Evolutionary conservation across 768 basidiomycete species (phyloP).

Genomic region (Suillus bovinus): DNA sequence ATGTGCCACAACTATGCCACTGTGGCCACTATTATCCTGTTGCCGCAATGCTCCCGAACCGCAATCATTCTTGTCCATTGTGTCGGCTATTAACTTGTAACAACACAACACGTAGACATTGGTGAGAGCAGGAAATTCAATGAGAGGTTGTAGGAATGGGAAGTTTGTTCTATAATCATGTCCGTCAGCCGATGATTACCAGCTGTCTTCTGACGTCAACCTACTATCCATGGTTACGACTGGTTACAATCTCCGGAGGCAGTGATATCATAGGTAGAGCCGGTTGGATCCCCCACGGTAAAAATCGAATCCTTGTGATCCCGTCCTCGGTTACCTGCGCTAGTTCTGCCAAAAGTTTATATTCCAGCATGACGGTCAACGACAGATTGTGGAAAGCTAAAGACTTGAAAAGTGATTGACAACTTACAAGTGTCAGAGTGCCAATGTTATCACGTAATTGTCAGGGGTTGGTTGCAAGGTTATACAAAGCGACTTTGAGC

Average conservation of each 20-base stretch:
- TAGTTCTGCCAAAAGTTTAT: neutral
- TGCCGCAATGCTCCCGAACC: neutral
- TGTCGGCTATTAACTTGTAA: neutral
- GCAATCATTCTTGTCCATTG: neutral
- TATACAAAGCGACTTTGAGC: neutral
- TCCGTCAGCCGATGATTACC: conserved; percentile 1
- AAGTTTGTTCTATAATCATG: neutral
- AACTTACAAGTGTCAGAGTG: neutral
- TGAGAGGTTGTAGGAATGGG: neutral
- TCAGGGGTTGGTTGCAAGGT: neutral
- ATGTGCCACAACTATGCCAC: neutral
- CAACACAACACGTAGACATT: neutral
- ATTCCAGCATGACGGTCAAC: neutral
- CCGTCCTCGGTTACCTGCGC: neutral
- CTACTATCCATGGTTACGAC: neutral
- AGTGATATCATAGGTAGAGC: neutral
- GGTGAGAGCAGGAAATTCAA: neutral
- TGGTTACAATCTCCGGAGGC: neutral
- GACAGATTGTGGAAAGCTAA: neutral
- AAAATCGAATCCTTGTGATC: too few species aligned
- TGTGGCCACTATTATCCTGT: neutral
- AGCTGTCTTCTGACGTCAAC: neutral
- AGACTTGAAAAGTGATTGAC: neutral
- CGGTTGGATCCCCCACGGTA: neutral
- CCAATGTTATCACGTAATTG: neutral